Base-by-base conservation (phyloP, 345 rosid species). In the Mangifera indica region DNA sequence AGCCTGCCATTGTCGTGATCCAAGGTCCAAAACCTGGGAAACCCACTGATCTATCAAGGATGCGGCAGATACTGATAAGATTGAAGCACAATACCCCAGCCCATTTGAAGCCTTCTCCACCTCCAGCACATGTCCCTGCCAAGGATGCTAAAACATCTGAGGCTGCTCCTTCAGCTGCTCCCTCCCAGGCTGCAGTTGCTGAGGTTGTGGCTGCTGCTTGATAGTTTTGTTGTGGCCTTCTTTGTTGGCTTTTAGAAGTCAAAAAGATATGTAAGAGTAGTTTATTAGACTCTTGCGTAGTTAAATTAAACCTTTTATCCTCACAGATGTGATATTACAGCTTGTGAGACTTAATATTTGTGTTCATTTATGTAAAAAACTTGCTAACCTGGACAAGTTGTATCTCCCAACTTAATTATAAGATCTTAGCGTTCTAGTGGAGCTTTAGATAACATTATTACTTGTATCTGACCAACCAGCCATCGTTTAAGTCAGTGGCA, bases 21-120 rank as follows among this genome's bases (percentile, higher is more conserved):
- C 90, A 80, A 67, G 96, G 94, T 72, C 98, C 96, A 18, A 90
- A 88, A 80, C 96, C 90, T 0, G 93, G 90, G 58, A 92, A 87
- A 81, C 94, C 91, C 40, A 81, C 96, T 1, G 93, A 91, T 66
- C 90, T 89, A 10, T 72, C 93, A 8, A 89, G 97, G 79, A 87
- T 89, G 97, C 78, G 88, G 60, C 95, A 89, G 71, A 81, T 91
- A 42, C 80, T 89, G 51, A 9, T 88, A 52, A 89, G 84, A 77
- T 75, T 91, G 80, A 91, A 89, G 82, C 93, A 91, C 51, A 72
- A 76, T 59, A 79, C 95, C 3, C 97, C 97, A 44, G 57, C 82
- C 55, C 97, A 91, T 76, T 79, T 91, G 63, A 89, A 81, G 69
- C 87, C 63, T 64, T 44, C 88, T 58, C 69, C 95, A 49, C 82